Conservation (phyloP, 1,284 basidiomycete genomes). For the Puccinia triticina region DNA sequence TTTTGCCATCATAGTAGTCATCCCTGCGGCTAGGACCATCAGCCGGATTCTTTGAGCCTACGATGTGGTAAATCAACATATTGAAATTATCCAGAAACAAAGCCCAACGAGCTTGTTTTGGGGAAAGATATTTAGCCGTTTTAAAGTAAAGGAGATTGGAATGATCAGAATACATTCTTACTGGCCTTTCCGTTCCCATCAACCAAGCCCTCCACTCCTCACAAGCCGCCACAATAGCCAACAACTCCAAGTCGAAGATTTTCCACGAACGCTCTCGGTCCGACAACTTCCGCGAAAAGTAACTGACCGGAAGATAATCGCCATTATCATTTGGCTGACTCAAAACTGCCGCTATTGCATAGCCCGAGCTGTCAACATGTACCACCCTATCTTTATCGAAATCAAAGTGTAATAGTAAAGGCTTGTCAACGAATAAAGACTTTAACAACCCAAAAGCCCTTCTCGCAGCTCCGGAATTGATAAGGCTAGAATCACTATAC, state of each 20-base stretch:
- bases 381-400: background rate
- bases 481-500: background rate
- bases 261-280: slow-evolving; percentile 19
- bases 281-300: slow-evolving; percentile 40
- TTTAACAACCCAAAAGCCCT: background rate
- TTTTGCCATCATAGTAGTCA: background rate
- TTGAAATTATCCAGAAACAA: background rate
- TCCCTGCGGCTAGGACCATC: background rate
- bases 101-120: background rate
- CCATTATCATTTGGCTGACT: background rate
- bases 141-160: too few relatives aligned
- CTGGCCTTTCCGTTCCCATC: background rate
- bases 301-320: background rate
- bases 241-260: background rate
- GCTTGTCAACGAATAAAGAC: background rate
- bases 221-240: background rate
- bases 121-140: background rate
- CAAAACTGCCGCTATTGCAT: background rate
- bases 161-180: slow-evolving; percentile 1
- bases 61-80: background rate
- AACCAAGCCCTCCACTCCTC: background rate
- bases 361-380: background rate
- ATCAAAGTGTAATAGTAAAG: background rate
- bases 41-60: background rate
- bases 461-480: background rate